A percentile compares a stretch with the other conserved stretches of the same genome.
Evolutionary conservation across 2,329 filamentous ascomycete species (phyloP).

Genomic region (Fusarium abutilonis): DNA sequence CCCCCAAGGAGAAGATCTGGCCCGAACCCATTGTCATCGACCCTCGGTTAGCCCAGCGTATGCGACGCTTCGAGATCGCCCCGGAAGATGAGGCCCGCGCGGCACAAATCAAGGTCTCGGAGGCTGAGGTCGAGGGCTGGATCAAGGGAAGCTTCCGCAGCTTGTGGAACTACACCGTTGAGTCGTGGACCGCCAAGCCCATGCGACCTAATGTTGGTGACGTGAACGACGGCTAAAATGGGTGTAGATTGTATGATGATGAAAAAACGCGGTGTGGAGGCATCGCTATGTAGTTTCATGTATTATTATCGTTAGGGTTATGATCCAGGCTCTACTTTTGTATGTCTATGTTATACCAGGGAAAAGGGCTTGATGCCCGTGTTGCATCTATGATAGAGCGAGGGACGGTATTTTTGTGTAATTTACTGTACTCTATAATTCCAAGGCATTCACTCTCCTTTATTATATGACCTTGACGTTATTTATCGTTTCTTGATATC

Average conservation of each 20-base stretch:
- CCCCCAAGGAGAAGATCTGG: conserved; percentile 77
- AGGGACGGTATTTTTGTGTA: conserved; percentile 23
- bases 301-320: conserved; percentile 32
- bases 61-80: conserved; percentile 79
- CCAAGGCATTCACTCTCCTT: conserved; percentile 37
- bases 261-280: conserved; percentile 1
- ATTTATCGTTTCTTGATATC: background rate
- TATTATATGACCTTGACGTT: conserved; percentile 2
- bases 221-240: conserved; percentile 49
- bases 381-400: conserved; percentile 36
- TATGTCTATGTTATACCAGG: conserved; percentile 40
- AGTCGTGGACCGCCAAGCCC: conserved; percentile 54
- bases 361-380: conserved; percentile 14
- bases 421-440: conserved; percentile 29
- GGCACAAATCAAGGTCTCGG: conserved; percentile 67
- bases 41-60: conserved; percentile 76
- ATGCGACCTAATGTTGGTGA: conserved; percentile 55
- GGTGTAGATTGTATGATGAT: background rate
- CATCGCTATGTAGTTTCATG: conserved; percentile 29
- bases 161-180: conserved; percentile 62
- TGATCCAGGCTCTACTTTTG: conserved; percentile 31
- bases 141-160: conserved; percentile 68
- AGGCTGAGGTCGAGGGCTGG: conserved; percentile 76
- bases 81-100: conserved; percentile 76
- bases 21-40: conserved; percentile 79